Evolutionary conservation across 148 eudicot species (phyloP), one percentile per base, ranked within the genome.

Genomic region (Mesembryanthemum crystallinum): DNA sequence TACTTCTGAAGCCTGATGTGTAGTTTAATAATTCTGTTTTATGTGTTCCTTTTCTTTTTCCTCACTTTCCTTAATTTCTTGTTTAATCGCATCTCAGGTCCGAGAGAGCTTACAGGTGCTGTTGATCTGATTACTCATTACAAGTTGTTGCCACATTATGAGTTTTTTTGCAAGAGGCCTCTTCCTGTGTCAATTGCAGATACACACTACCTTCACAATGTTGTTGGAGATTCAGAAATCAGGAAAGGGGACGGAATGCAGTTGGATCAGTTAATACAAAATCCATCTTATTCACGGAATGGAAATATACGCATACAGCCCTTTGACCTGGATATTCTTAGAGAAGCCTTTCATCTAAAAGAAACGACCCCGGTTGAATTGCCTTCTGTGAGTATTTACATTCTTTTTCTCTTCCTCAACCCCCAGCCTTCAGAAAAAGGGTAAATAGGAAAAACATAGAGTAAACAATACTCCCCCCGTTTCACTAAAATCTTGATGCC

Each of bases 211-310:
- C 97, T 96, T 78, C 94, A 91, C 81, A 91, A 88, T 88, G 97
- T 92, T 80, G 95, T 89, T 73, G 99, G 99, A 76, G 98, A 96
- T 79, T 79, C 90, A 72, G 97, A 96, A 79, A 91, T 96, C 51
- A 87, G 97, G 80, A 96, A 96, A 81, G 98, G 98, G 17, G 97
- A 96, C 75, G 97, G 97, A 78, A 96, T 96, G 98, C 94, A 96
- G 77, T 84, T 96, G 84, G 91, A 87, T 85, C 91, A 96, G 85
- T 86, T 91, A 66, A 79, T 84, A 76, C 88, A 87, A 72, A 83
- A 86, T 81, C 82, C 83, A 3, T 83, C 97, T n/a, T 82, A 81
- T 79, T 77, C 89, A 8, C 84, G 84, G 77, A 90, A 84, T 73
- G 90, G 88, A 73, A 88, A 79, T 73, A 51, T 82, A 66, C 91